A percentile compares a stretch with the other conserved stretches of the same genome.
Evolutionary conservation across 345 rosid genomes (phyloP).

Genomic region (Lenwebbia sp.): DNA sequence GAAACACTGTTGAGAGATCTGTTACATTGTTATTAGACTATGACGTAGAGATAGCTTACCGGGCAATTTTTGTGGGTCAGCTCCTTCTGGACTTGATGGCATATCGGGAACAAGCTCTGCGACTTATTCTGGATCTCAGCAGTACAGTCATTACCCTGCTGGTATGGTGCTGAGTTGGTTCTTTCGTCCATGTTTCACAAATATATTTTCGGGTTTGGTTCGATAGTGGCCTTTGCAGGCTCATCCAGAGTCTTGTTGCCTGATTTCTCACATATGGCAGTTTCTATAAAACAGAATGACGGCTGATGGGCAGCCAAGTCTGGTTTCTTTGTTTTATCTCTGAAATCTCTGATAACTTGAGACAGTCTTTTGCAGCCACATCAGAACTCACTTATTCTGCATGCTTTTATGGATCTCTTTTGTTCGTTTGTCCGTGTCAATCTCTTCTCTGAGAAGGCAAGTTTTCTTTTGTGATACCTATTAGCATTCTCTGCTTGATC

Average conservation of each 20-base stretch:
- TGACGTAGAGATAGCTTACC: not conserved
- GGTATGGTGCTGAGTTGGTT: slow-evolving; percentile 44
- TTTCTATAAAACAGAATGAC: not conserved
- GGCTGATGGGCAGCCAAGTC: not conserved
- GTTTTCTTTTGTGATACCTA: slow-evolving; percentile 2
- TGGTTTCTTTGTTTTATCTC: not conserved
- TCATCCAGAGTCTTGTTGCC: not conserved
- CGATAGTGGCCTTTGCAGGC: not conserved
- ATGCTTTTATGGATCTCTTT: slow-evolving; percentile 97
- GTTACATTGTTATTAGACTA: not conserved
- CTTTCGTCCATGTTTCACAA: slow-evolving; percentile 1
- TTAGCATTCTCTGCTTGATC: not conserved
- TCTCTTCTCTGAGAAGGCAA: slow-evolving; percentile 94
- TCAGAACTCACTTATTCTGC: slow-evolving; percentile 95
- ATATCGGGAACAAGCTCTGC: slow-evolving; percentile 93
- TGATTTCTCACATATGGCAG: not conserved
- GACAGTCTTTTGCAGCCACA: slow-evolving; percentile 91
- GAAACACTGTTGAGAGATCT: not conserved
- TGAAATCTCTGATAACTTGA: slow-evolving; percentile 51
- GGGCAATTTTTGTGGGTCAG: slow-evolving; percentile 19
- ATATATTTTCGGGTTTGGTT: not conserved
- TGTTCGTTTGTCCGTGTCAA: slow-evolving; percentile 92
- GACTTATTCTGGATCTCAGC: slow-evolving; percentile 92
- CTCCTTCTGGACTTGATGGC: slow-evolving; percentile 95
- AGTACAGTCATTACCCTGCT: slow-evolving; percentile 94